phyloP scores from a whole-genome alignment of 805 yeast species.

The Metschnikowia proteae region DNA sequence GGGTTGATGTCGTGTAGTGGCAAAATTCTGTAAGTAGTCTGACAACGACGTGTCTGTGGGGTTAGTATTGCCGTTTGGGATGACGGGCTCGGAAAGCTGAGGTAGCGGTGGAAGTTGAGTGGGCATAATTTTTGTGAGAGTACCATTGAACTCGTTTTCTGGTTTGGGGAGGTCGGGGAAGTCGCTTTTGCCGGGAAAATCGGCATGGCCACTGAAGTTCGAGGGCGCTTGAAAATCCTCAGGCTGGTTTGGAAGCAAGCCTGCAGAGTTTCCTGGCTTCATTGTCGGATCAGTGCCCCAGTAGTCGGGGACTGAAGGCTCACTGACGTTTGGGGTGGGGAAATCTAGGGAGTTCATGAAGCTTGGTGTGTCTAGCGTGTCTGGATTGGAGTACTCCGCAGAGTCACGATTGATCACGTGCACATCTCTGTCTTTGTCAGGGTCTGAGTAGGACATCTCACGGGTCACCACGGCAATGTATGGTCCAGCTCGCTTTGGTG shows the following conservation, averaged over 20 bases:
- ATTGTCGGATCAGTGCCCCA: slow-evolving; percentile 1
- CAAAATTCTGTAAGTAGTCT: slow-evolving; percentile 9
- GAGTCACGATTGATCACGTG: slow-evolving; percentile 17
- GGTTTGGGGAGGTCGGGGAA: background rate
- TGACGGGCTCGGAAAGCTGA: slow-evolving; percentile 19
- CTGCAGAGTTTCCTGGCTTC: background rate
- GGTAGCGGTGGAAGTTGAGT: slow-evolving; percentile 16
- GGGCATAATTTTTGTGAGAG: slow-evolving; percentile 12
- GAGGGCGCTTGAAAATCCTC: background rate
- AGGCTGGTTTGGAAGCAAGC: background rate
- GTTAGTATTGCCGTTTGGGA: slow-evolving; percentile 7
- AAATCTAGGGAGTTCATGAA: slow-evolving; percentile 17
- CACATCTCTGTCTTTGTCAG: slow-evolving; percentile 14
- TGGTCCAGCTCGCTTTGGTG: background rate
- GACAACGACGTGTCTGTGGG: slow-evolving; percentile 9
- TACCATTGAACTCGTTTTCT: slow-evolving; percentile 7
- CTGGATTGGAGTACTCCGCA: slow-evolving; percentile 8
- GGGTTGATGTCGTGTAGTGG: slow-evolving; percentile 11
- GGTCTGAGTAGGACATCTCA: slow-evolving; percentile 10
- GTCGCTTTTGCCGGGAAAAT: slow-evolving; percentile 4
- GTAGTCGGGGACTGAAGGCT: slow-evolving; percentile 4
- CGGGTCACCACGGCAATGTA: background rate
- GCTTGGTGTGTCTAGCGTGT: slow-evolving; percentile 16
- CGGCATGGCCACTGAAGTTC: background rate
- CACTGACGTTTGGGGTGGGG: slow-evolving; percentile 13